Conservation (phyloP, 106 monocot species). For the Xerophyta viscosa region DNA sequence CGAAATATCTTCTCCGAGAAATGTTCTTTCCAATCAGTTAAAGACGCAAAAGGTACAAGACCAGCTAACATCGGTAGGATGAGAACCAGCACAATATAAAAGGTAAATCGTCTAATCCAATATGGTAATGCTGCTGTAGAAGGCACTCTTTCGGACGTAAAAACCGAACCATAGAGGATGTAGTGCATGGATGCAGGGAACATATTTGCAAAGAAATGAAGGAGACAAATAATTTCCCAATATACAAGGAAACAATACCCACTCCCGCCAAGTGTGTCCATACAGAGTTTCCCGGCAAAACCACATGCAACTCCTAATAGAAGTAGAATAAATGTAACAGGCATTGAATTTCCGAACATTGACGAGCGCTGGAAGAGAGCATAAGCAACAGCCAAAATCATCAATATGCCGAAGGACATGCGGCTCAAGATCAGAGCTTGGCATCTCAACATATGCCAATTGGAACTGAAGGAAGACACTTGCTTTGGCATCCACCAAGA, state of each 20-base stretch:
- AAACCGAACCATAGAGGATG: conserved; percentile 53
- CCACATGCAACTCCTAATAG: conserved; percentile 66
- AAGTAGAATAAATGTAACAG: conserved; percentile 72
- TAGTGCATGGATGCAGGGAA: conserved; percentile 46
- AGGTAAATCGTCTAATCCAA: conserved; percentile 40
- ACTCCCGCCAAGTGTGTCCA: conserved; percentile 79
- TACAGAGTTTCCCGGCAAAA: conserved; percentile 63
- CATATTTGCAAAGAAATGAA: conserved; percentile 68
- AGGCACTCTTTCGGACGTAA: conserved; percentile 5
- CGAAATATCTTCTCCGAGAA: conserved; percentile 22
- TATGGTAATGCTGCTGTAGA: conserved; percentile 19
- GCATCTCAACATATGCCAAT: conserved; percentile 53
- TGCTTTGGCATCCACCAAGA: conserved; percentile 89
- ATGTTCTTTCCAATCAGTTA: conserved; percentile 58
- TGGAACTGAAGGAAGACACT: conserved; percentile 55
- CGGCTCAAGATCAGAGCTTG: conserved; percentile 45
- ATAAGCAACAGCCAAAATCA: conserved; percentile 66
- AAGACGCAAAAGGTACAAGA: conserved; percentile 70
- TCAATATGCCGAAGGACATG: conserved; percentile 60
- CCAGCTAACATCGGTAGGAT: conserved; percentile 56
- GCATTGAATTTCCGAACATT: conserved; percentile 47
- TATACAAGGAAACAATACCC: conserved; percentile 70
- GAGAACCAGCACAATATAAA: conserved; percentile 38
- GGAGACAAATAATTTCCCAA: conserved; percentile 67
- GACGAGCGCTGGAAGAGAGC: conserved; percentile 55